phyloP scores from a whole-genome alignment of 129 eudicot genomes.

The Helianthus annuus region DNA sequence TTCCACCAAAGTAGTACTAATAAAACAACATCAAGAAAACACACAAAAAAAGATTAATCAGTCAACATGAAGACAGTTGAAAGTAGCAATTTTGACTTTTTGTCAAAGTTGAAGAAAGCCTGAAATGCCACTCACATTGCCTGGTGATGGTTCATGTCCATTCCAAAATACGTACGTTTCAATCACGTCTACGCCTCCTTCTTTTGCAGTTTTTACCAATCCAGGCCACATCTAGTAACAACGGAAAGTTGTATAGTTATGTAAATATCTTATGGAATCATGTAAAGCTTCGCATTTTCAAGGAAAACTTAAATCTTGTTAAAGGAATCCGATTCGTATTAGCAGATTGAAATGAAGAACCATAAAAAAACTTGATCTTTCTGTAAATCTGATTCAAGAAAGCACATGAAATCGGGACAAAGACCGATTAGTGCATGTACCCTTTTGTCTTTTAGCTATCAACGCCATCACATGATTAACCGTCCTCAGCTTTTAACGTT shows the following conservation, averaged over 20 bases:
- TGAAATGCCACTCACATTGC: conserved; percentile 54
- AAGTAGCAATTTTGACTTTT: background rate
- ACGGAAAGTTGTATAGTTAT: background rate
- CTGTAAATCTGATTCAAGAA: background rate
- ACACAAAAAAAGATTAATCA: background rate
- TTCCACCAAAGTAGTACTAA: conserved; percentile 90
- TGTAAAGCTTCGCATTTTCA: conserved; percentile 2
- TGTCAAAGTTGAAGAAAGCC: background rate
- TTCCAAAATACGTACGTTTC: conserved; percentile 98
- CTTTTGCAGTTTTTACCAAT: conserved; percentile 80
- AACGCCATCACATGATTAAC: no score
- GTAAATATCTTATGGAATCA: background rate
- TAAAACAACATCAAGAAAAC: conserved; percentile 16
- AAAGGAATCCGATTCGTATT: background rate
- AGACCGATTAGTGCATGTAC: no score
- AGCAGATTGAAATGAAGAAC: conserved; percentile 3
- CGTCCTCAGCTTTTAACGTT: no score
- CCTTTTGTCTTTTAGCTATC: no score
- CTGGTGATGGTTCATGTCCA: conserved; percentile 93
- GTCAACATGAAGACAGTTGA: background rate
- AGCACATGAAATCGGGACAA: background rate
- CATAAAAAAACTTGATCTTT: background rate
- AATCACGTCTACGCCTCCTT: conserved; percentile 88
- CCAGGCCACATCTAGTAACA: conserved; percentile 95
- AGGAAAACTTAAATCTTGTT: background rate